phyloP scores from a whole-genome alignment of 208 protist species.

The Trypanosoma lewisi region DNA sequence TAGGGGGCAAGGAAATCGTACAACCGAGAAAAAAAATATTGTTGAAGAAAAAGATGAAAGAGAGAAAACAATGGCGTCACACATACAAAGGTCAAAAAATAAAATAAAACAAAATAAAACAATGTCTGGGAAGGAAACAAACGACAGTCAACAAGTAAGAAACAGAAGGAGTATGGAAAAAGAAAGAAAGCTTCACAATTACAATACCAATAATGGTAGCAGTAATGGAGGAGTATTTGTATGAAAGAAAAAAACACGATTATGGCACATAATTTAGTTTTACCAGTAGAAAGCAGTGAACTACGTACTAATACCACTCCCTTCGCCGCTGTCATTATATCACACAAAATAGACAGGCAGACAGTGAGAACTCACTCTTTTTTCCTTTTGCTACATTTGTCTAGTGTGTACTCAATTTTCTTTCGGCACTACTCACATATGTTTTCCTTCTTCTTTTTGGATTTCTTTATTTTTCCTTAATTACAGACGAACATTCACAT shows the following conservation, averaged over 20 bases:
- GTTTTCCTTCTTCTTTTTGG: slow-evolving; percentile 6
- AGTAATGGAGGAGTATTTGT: too few species aligned
- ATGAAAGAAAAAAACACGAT: background rate
- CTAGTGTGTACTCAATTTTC: background rate
- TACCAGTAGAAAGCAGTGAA: background rate
- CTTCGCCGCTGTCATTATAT: too few species aligned
- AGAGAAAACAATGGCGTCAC: slow-evolving; percentile 4
- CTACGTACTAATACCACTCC: too few species aligned
- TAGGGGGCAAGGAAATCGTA: too few species aligned
- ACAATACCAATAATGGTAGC: too few species aligned
- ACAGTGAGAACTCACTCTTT: background rate
- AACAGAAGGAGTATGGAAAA: background rate
- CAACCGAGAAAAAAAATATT: slow-evolving; percentile 17
- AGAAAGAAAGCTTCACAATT: background rate
- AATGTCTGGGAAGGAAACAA: background rate
- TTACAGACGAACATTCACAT: too few species aligned
- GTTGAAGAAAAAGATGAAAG: too few species aligned
- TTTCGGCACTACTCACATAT: background rate
- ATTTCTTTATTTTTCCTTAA: background rate
- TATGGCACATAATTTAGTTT: background rate
- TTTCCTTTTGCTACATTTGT: slow-evolving; percentile 17
- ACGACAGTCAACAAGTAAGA: background rate
- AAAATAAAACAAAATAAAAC: background rate
- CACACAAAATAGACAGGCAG: background rate
- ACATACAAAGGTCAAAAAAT: background rate